Conservation (phyloP, 2,329 filamentous ascomycete species). For the Fusarium xylarioides region DNA sequence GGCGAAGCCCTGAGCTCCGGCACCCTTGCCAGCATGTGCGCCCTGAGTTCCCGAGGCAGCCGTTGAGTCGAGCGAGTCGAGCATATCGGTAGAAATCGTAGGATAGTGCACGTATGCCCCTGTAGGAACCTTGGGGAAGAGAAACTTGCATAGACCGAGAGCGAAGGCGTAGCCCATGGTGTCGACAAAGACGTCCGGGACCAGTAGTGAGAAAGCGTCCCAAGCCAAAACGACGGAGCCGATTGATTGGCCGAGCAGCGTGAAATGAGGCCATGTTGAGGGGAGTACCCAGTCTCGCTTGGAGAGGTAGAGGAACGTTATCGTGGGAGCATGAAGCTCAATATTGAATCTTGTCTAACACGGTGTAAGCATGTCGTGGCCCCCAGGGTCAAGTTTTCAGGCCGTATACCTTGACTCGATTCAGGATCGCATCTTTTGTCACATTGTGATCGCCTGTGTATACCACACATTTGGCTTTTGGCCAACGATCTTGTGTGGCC, state of each 20-base stretch:
- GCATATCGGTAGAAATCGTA: conserved; percentile 98
- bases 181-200: conserved; percentile 94
- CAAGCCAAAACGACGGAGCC: conserved; percentile 88
- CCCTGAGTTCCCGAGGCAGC: conserved; percentile 70
- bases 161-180: conserved; percentile 98
- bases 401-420: conserved; percentile 72
- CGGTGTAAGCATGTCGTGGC: conserved; percentile 11
- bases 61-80: conserved; percentile 77
- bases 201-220: conserved; percentile 91
- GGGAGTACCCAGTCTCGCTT: conserved; percentile 87
- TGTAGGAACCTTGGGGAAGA: conserved; percentile 84
- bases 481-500: conserved; percentile 89
- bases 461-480: conserved; percentile 86
- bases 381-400: background rate
- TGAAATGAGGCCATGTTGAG: conserved; percentile 90
- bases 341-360: conserved; percentile 88
- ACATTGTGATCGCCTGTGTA: conserved; percentile 96
- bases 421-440: conserved; percentile 80
- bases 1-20: conserved; percentile 71
- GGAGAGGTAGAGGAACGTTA: conserved; percentile 90
- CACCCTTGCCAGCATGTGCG: conserved; percentile 84
- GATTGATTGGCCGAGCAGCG: conserved; percentile 90
- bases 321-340: conserved; percentile 79
- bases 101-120: conserved; percentile 97
- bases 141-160: conserved; percentile 80